Evolutionary conservation across 1,284 basidiomycete species (phyloP).

Genomic region (Trichosporon sp.): DNA sequence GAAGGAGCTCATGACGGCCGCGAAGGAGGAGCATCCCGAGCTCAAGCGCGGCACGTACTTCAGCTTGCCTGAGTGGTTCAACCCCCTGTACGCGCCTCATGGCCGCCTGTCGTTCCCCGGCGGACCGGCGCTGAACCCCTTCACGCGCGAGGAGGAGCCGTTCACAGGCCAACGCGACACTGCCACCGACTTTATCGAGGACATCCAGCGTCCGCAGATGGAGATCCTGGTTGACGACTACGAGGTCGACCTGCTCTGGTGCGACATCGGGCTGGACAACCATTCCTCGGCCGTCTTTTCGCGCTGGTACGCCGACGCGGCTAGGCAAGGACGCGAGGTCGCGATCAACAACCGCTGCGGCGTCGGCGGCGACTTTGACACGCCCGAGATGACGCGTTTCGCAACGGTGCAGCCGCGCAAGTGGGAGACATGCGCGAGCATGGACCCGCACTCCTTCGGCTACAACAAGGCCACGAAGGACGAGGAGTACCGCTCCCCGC

Average conservation of each 20-base stretch:
- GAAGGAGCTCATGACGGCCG: conserved; percentile 62
- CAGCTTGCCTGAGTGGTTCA: conserved; percentile 63
- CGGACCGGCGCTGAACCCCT: conserved; percentile 62
- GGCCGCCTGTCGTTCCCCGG: conserved; percentile 62
- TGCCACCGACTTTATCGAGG: conserved; percentile 62
- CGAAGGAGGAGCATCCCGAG: conserved; percentile 50
- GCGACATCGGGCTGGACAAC: conserved; percentile 64
- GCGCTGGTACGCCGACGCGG: conserved; percentile 62
- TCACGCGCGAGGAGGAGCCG: conserved; percentile 62
- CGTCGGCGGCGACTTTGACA: conserved; percentile 60
- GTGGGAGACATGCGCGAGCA: conserved; percentile 62
- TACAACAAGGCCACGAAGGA: conserved; percentile 58
- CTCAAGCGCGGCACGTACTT: conserved; percentile 37
- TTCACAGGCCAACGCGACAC: conserved; percentile 61
- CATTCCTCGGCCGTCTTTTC: conserved; percentile 60
- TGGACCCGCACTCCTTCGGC: conserved; percentile 37
- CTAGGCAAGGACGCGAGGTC: conserved; percentile 61
- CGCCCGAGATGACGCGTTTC: conserved; percentile 64
- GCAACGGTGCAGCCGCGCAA: conserved; percentile 60
- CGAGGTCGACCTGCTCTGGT: conserved; percentile 64
- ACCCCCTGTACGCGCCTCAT: conserved; percentile 62
- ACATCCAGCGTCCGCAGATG: conserved; percentile 65
- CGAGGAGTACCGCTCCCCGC: conserved; percentile 61
- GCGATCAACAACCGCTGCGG: conserved; percentile 63
- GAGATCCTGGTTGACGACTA: conserved; percentile 61